These are phyloP conservation scores for Phytophthora brassicae DNA, from an alignment of 352 stramenopile genomes.

Conservation along the genomic window DNA sequence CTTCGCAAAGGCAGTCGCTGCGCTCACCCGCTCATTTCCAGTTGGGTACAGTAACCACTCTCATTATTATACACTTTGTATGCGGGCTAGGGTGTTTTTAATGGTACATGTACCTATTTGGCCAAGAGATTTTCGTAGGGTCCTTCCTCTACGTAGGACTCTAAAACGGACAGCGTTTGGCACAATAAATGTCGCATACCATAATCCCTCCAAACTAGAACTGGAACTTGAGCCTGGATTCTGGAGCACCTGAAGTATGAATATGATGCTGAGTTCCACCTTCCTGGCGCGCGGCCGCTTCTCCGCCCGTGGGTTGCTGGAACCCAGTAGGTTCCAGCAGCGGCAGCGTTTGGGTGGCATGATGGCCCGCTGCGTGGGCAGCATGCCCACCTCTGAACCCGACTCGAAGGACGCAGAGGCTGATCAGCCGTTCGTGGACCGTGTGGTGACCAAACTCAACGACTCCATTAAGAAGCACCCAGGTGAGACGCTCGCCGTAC, in stretches of 20 bases:
- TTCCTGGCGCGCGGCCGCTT: constrained; percentile 14
- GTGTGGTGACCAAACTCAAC: constrained; percentile 77
- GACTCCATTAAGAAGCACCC: constrained; percentile 73
- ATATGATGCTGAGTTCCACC: constrained; percentile 4
- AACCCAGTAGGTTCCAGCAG: constrained; percentile 11
- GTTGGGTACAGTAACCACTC: too few relatives aligned
- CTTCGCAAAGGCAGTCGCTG: too few relatives aligned
- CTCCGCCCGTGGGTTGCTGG: background rate
- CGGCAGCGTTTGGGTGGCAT: constrained; percentile 1
- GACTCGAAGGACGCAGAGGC: background rate
- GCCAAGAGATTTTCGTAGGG: too few relatives aligned
- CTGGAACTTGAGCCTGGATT: background rate
- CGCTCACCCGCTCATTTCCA: too few relatives aligned
- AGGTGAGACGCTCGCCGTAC: constrained; percentile 69
- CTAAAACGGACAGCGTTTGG: too few relatives aligned
- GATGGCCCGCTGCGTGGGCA: constrained; percentile 1
- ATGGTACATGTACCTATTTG: too few relatives aligned
- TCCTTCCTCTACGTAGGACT: too few relatives aligned
- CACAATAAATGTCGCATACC: too few relatives aligned
- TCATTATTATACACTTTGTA: too few relatives aligned
- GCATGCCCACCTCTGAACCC: constrained; percentile 2
- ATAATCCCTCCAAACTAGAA: background rate
- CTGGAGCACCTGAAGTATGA: background rate
- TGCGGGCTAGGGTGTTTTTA: too few relatives aligned
- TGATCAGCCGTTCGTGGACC: constrained; percentile 48